Base-by-base conservation (phyloP, 176 grass and related monocot genomes). In the Triticum aestivum region DNA sequence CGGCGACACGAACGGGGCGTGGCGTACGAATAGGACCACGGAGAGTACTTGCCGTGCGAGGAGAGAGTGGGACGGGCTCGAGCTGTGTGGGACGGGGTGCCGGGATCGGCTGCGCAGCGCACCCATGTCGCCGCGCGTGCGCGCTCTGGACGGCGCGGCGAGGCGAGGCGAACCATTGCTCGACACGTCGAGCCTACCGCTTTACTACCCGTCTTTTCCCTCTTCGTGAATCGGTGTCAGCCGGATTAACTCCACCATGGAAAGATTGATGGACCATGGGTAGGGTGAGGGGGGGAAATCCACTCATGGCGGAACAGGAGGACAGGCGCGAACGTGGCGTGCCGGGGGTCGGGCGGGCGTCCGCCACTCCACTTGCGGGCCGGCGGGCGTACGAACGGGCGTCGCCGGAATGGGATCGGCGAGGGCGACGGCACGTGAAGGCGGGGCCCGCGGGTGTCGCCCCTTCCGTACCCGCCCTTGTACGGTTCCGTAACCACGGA, bases 401-500 rank as follows among this genome's bases (percentile, higher is more conserved):
- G 7, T 89, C 82, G 87, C 54, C 17, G 23, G 74, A 51, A 63
- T 0, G 52, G 20, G 58, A 14, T 18, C 44, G 17, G 29, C 24
- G 82, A 77, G 8, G 41, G 65, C 58, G 88, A 88, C 29, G 75
- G 23, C 81, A 72, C 62, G 91, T 76, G 79, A 65, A 33, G 9
- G 61, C 2, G 21, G 59, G 35, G 3, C 6, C 70, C 69, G 61
- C 69, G 21, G 17, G 29, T 61, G 85, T 86, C 66, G 20, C 81
- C 77, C 32, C 26, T 82, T 91, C 92, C 92, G 92, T 91, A 91
- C 89, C 84, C 75, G 66, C 37, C 8, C 17, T 11, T 85, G 92
- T 91, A 94, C 92, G 92, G 92, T 87, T 82, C 81, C 86, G 85
- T 87, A 88, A 77, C 65, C 78, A 68, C 75, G 54, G 79, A 63